A percentile compares a stretch with the other conserved stretches of the same genome.
phyloP scores from a whole-genome alignment of 768 basidiomycete species.

The Mycena alexandri region DNA sequence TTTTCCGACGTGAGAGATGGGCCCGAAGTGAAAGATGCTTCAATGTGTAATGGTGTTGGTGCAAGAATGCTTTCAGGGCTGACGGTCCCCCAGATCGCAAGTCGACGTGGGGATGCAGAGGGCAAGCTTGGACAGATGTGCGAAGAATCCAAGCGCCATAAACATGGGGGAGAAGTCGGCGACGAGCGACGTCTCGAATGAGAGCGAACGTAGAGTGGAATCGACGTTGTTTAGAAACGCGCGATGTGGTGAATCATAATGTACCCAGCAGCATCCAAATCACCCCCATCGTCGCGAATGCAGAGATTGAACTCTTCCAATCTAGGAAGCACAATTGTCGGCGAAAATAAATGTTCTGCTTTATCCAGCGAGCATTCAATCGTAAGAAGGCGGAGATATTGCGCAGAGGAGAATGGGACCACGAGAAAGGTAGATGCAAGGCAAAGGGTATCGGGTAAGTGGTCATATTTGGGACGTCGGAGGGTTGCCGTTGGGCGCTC shows the following conservation, averaged over 20 bases:
- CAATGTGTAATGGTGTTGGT: slow-evolving; percentile 15
- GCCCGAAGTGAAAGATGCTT: slow-evolving; percentile 24
- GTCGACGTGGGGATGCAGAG: slow-evolving; percentile 25
- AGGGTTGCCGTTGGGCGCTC: slow-evolving; percentile 25
- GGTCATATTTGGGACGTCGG: slow-evolving; percentile 3
- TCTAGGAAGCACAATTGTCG: slow-evolving; percentile 12
- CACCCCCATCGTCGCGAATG: slow-evolving; percentile 23
- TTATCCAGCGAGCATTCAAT: slow-evolving; percentile 30
- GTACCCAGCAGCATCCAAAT: slow-evolving; percentile 23
- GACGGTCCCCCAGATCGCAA: slow-evolving; percentile 24
- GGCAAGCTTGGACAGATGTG: slow-evolving; percentile 18
- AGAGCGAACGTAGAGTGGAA: slow-evolving; percentile 22
- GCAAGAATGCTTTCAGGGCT: slow-evolving; percentile 25
- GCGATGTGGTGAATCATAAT: slow-evolving; percentile 28
- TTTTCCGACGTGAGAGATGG: slow-evolving; percentile 5
- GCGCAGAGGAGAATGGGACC: slow-evolving; percentile 21
- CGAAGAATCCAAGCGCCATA: slow-evolving; percentile 26
- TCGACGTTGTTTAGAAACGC: slow-evolving; percentile 30
- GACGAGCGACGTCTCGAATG: slow-evolving; percentile 32
- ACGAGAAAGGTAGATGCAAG: slow-evolving; percentile 19
- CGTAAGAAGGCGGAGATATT: slow-evolving; percentile 17
- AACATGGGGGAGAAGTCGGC: slow-evolving; percentile 30
- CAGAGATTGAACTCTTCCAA: slow-evolving; percentile 23
- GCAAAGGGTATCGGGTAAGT: background rate
- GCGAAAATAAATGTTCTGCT: slow-evolving; percentile 26